These are phyloP conservation scores for Pisolithus microcarpus DNA, from an alignment of 768 basidiomycete genomes.

Conservation along the genomic window DNA sequence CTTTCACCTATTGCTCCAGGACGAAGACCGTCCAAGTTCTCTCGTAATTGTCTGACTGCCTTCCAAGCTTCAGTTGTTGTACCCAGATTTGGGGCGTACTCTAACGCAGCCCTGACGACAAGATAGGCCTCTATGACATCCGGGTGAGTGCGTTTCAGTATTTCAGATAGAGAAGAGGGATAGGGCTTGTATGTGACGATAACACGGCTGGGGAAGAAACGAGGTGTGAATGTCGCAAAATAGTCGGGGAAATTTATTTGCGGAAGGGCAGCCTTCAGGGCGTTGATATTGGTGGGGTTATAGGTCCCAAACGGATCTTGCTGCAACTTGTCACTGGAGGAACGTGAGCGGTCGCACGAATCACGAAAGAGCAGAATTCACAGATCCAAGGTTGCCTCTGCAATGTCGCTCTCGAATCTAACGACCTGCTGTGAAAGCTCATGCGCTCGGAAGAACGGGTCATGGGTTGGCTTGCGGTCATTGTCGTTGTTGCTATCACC, in stretches of 20 bases:
- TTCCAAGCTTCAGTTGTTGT: constrained; percentile 72
- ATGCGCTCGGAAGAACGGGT: constrained; percentile 41
- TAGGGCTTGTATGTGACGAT: constrained; percentile 83
- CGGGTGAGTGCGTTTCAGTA: constrained; percentile 59
- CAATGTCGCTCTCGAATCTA: constrained; percentile 70
- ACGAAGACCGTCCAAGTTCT: constrained; percentile 76
- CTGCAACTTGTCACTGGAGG: constrained; percentile 51
- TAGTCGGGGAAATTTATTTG: constrained; percentile 82
- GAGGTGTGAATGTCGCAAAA: constrained; percentile 76
- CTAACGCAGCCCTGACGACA: constrained; percentile 64
- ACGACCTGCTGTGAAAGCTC: constrained; percentile 67
- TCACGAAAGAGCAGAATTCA: constrained; percentile 21
- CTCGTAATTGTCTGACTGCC: constrained; percentile 60
- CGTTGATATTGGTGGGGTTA: constrained; percentile 69
- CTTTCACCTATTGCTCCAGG: constrained; percentile 81
- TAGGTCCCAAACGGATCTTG: constrained; percentile 85
- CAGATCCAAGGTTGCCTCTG: constrained; percentile 74
- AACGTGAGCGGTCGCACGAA: neutral
- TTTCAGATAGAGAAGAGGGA: constrained; percentile 53
- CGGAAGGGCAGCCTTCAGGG: constrained; percentile 61
- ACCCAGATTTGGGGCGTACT: constrained; percentile 66
- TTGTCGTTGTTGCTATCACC: constrained; percentile 39
- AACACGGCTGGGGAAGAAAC: constrained; percentile 65
- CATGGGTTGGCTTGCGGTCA: constrained; percentile 24
- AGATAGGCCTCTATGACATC: constrained; percentile 85